A percentile compares a stretch with the other conserved stretches of the same genome.
Evolutionary conservation across 2,329 filamentous ascomycete species (phyloP).

Genomic region (Paecilomyces fulvus): DNA sequence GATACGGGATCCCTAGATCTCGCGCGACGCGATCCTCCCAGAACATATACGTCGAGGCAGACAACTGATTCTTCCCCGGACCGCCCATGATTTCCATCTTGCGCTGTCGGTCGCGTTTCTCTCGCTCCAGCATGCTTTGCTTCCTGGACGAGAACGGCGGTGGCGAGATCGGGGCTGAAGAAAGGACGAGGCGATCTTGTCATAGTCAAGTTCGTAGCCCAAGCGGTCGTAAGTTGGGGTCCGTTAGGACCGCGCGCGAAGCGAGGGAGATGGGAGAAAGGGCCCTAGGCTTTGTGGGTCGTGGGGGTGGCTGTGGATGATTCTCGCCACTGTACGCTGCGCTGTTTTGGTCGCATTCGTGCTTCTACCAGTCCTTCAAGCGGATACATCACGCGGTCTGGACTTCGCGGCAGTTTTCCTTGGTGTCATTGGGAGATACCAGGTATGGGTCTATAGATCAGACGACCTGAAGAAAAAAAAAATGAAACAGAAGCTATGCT

Average conservation of each 20-base stretch:
- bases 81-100: neutral
- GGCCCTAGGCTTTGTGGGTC: neutral
- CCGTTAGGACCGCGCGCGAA: slow-evolving; percentile 1
- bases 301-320: neutral
- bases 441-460: no score
- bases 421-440: no score
- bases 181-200: slow-evolving; percentile 1
- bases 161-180: neutral
- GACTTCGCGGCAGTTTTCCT: no score
- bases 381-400: no score
- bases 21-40: slow-evolving; percentile 7
- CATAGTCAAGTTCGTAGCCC: slow-evolving; percentile 9
- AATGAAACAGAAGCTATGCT: no score
- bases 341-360: no score
- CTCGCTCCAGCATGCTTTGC: neutral
- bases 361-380: no score
- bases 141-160: neutral
- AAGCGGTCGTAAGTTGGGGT: slow-evolving; percentile 5
- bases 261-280: neutral
- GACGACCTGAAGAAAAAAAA: no score
- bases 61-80: neutral
- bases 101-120: neutral
- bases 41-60: neutral
- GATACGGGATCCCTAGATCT: slow-evolving; percentile 8
- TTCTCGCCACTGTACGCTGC: no score